Percentiles rank a stretch among this genome's conserved stretches.
Conservation (phyloP, 2,329 filamentous ascomycete genomes). For the Ascocoryne sarcoides region DNA sequence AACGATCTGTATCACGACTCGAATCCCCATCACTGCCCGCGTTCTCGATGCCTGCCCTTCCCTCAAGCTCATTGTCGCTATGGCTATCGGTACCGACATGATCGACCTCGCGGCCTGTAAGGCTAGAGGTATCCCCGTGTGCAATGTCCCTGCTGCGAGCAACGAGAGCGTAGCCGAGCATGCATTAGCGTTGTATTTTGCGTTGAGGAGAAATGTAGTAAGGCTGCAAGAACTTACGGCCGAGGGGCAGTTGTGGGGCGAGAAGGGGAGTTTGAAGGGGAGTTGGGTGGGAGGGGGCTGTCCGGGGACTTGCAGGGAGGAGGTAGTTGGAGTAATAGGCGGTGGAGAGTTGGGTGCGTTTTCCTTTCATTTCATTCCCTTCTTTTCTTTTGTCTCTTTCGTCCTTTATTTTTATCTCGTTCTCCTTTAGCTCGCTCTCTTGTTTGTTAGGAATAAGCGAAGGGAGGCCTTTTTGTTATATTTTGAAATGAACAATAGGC, state of each 20-base stretch:
- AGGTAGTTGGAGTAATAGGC: conserved; percentile 24
- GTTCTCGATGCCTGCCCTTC: conserved; percentile 26
- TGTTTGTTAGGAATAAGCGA: too few species aligned
- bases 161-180: conserved; percentile 30
- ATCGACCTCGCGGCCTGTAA: conserved; percentile 31
- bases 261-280: conserved; percentile 20
- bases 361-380: too few species aligned
- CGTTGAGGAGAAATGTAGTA: conserved; percentile 30
- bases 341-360: conserved; percentile 22
- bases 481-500: conserved; percentile 1
- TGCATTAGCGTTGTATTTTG: conserved; percentile 26
- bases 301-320: conserved; percentile 18
- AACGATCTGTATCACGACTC: conserved; percentile 30
- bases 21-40: conserved; percentile 26
- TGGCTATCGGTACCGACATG: conserved; percentile 32
- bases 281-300: conserved; percentile 14
- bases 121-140: conserved; percentile 28
- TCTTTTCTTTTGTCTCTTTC: too few species aligned
- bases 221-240: conserved; percentile 25
- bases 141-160: conserved; percentile 32
- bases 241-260: conserved; percentile 17
- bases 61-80: conserved; percentile 28
- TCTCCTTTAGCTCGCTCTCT: not conserved
- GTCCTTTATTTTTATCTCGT: not conserved
- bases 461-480: not conserved